These are phyloP conservation scores for Agarophyton chilense DNA, from an alignment of 23 red algal species.

Conservation along the genomic window DNA sequence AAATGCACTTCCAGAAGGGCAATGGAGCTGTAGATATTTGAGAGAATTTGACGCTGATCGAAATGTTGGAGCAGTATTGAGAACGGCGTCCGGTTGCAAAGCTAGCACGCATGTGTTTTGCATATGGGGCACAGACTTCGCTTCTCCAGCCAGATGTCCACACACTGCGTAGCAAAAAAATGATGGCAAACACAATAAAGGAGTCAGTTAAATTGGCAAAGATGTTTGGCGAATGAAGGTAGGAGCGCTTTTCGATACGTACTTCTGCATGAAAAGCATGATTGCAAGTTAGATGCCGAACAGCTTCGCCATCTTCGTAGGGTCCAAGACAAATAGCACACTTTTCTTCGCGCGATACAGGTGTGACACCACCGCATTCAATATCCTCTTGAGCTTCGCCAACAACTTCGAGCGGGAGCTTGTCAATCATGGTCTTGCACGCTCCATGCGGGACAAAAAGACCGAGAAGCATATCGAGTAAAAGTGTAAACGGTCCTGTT, in stretches of 20 bases:
- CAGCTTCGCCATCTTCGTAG: constrained; percentile 46
- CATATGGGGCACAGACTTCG: constrained; percentile 72
- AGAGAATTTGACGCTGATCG: background rate
- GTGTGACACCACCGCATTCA: background rate
- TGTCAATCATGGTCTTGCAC: constrained; percentile 53
- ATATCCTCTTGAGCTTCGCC: background rate
- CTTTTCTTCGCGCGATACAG: constrained; percentile 28
- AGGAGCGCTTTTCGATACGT: background rate
- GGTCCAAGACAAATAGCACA: constrained; percentile 60
- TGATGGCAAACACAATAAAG: background rate
- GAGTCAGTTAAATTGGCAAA: background rate
- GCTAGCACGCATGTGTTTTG: constrained; percentile 55
- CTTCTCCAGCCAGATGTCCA: constrained; percentile 65
- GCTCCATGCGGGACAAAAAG: constrained; percentile 60
- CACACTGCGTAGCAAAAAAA: constrained; percentile 12
- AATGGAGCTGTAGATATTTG: background rate
- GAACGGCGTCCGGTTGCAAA: background rate
- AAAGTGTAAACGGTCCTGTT: constrained; percentile 31
- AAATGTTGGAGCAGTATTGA: background rate
- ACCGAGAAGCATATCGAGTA: constrained; percentile 63
- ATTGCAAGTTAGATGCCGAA: constrained; percentile 47
- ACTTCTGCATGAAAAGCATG: constrained; percentile 68
- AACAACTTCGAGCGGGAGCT: constrained; percentile 48
- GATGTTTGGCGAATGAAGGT: background rate
- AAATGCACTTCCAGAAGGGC: background rate